phyloP scores from a whole-genome alignment of 352 stramenopile species.

The Phytophthora agathidicida region DNA sequence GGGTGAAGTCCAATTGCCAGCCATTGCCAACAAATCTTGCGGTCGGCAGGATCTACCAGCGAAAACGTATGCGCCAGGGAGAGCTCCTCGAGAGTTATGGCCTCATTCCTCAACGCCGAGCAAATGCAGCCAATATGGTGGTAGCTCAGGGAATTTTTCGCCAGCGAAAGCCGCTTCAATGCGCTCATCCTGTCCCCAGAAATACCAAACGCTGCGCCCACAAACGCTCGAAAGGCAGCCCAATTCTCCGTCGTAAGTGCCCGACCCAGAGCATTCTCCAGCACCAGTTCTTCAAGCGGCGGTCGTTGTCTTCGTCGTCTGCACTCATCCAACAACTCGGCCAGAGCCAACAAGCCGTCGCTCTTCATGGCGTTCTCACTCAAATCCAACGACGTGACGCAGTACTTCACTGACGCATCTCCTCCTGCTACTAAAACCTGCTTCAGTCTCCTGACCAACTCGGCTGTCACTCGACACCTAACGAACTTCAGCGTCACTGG shows the following conservation, averaged over 20 bases:
- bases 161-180: constrained; percentile 38
- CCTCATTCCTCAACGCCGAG: constrained; percentile 34
- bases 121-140: constrained; percentile 38
- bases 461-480: constrained; percentile 26
- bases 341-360: constrained; percentile 21
- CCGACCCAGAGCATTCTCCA: constrained; percentile 35
- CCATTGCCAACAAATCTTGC: constrained; percentile 40
- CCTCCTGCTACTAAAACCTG: too few species aligned
- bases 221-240: constrained; percentile 36
- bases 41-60: constrained; percentile 32
- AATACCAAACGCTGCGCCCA: constrained; percentile 28
- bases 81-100: constrained; percentile 25
- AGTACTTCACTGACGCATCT: constrained; percentile 6
- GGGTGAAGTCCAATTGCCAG: constrained; percentile 31
- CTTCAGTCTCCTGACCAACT: constrained; percentile 23
- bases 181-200: not conserved
- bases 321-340: constrained; percentile 16
- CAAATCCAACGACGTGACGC: constrained; percentile 36
- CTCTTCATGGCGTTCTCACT: constrained; percentile 36
- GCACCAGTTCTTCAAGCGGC: constrained; percentile 29
- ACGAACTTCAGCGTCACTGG: constrained; percentile 27
- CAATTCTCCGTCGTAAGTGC: constrained; percentile 22
- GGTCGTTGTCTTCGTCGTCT: not conserved
- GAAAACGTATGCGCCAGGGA: constrained; percentile 34
- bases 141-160: constrained; percentile 36